Evolutionary conservation across 2,329 filamentous ascomycete genomes (phyloP).

Genomic region (Colletotrichum phormii): DNA sequence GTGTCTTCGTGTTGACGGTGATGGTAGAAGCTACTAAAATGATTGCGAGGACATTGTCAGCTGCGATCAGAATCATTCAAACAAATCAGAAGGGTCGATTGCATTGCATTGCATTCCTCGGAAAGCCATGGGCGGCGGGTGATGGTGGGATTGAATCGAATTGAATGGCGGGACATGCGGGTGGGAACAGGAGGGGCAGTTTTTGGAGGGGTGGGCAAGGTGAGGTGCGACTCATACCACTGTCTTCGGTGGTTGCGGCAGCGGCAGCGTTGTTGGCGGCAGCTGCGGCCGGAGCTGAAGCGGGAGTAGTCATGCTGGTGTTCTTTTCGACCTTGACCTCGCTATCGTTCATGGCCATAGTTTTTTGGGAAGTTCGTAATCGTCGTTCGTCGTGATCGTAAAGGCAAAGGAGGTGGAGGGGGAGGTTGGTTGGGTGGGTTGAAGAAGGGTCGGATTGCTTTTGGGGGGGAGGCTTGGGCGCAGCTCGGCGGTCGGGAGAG

Average conservation of each 20-base stretch:
- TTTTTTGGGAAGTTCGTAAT: conserved; percentile 44
- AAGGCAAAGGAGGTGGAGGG: conserved; percentile 40
- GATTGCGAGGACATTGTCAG: conserved; percentile 41
- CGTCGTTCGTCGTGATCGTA: conserved; percentile 48
- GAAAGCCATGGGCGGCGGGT: conserved; percentile 29
- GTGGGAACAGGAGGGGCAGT: conserved; percentile 46
- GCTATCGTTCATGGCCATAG: conserved; percentile 54
- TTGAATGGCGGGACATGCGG: conserved; percentile 21
- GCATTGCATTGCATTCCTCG: neutral
- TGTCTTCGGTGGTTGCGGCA: conserved; percentile 49
- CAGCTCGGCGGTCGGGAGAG: conserved; percentile 17
- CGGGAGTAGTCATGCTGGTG: conserved; percentile 51
- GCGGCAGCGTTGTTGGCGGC: conserved; percentile 37
- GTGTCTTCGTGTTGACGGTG: conserved; percentile 60
- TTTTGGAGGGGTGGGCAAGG: conserved; percentile 36
- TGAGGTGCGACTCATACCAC: conserved; percentile 50
- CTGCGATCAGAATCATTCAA: conserved; percentile 38
- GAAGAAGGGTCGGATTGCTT: conserved; percentile 41
- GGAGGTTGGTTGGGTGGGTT: conserved; percentile 36
- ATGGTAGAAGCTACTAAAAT: conserved; percentile 57
- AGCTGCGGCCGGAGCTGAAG: conserved; percentile 45
- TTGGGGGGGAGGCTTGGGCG: conserved; percentile 36
- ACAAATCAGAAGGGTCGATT: neutral
- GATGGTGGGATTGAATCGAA: conserved; percentile 36
- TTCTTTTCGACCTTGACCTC: conserved; percentile 51